phyloP scores from a whole-genome alignment of 371 early-diverging fungal species.

The Circinella umbellata region DNA sequence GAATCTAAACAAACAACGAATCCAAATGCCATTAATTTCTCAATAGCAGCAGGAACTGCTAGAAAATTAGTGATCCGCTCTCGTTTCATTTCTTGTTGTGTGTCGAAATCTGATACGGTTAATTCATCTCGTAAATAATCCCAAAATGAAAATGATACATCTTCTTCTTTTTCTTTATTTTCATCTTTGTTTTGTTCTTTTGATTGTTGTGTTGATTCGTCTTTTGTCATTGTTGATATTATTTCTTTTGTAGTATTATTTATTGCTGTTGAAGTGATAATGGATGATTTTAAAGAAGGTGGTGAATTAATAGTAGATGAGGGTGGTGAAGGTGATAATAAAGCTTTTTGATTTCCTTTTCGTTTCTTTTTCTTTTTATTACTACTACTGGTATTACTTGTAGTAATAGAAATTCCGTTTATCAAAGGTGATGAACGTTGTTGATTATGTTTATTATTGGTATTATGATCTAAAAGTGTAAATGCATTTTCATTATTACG shows the following conservation, averaged over 20 bases:
- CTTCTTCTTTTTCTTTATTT: not conserved
- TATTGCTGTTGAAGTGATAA: not conserved
- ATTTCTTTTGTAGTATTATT: no score
- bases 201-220: not conserved
- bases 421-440: not conserved
- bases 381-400: not conserved
- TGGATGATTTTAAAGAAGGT: not conserved
- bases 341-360: not conserved
- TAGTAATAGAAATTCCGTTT: not conserved
- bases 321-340: not conserved
- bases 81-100: conserved; percentile 77
- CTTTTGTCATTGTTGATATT: not conserved
- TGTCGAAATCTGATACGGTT: conserved; percentile 74
- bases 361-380: conserved; percentile 9
- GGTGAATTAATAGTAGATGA: not conserved
- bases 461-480: not conserved
- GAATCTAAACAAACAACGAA: conserved; percentile 92
- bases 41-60: conserved; percentile 78
- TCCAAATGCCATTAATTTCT: conserved; percentile 91
- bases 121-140: conserved; percentile 73
- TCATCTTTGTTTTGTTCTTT: not conserved
- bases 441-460: not conserved
- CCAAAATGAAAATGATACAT: conserved; percentile 48
- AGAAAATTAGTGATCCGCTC: conserved; percentile 87
- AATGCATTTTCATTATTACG: conserved; percentile 4